Conservation (phyloP, 371 early-diverging fungal genomes). For the Mortierella sp. region DNA sequence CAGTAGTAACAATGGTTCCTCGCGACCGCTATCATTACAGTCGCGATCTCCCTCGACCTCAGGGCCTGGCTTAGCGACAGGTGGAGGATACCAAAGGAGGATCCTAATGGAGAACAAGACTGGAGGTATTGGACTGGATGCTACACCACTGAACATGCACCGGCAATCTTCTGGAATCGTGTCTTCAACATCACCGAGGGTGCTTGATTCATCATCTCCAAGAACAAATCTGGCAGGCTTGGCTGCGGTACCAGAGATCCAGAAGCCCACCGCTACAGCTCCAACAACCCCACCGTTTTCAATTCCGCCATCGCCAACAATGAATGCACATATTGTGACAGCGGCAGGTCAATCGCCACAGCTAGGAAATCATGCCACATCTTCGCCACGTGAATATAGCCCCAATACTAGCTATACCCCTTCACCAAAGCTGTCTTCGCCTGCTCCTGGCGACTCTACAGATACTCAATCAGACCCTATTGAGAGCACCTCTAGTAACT, state of each 20-base stretch:
- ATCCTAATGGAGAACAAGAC: conserved; percentile 39
- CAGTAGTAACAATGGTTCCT: background rate
- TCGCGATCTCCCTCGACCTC: conserved; percentile 34
- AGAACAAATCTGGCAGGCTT: conserved; percentile 11
- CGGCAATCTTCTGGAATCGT: conserved; percentile 18
- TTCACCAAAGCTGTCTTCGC: background rate
- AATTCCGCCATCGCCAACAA: background rate
- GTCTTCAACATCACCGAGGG: conserved; percentile 23
- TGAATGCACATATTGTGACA: conserved; percentile 1
- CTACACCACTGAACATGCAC: conserved; percentile 19
- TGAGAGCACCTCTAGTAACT: background rate
- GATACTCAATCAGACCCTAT: background rate
- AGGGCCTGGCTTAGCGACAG: conserved; percentile 23
- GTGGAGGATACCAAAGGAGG: conserved; percentile 37
- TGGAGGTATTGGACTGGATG: conserved; percentile 21
- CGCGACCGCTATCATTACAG: conserved; percentile 17
- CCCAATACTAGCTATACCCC: background rate
- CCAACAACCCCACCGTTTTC: background rate
- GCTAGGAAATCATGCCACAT: background rate
- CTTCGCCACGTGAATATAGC: background rate
- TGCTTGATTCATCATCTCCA: conserved; percentile 21
- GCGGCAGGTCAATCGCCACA: background rate
- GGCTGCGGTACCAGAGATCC: conserved; percentile 8
- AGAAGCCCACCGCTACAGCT: background rate
- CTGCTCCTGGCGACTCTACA: background rate